Percentiles rank a stretch among this genome's conserved stretches.
phyloP scores from a whole-genome alignment of 192 early-diverging fungal species.

The Funneliformis mosseae region DNA sequence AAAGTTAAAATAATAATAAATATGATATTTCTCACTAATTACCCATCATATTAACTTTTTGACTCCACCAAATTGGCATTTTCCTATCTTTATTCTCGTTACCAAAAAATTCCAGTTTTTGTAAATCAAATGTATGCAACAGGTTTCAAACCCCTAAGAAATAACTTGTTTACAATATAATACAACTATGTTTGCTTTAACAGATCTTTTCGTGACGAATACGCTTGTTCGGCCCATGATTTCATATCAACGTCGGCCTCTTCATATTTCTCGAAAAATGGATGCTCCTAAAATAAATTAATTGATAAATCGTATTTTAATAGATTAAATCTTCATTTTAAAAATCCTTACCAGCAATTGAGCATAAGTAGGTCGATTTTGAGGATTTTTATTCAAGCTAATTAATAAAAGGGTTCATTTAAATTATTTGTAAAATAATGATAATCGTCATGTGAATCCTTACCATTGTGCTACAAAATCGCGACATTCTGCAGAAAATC shows the following conservation, averaged over 20 bases:
- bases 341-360: constrained; percentile 58
- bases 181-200: constrained; percentile 33
- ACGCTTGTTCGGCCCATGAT: constrained; percentile 71
- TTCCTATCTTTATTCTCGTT: neutral
- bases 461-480: constrained; percentile 83
- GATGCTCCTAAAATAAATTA: constrained; percentile 52
- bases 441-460: neutral
- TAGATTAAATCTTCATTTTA: neutral
- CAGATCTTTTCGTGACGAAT: constrained; percentile 39
- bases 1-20: neutral
- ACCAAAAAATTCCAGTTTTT: neutral
- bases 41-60: neutral
- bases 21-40: neutral
- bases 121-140: too few relatives aligned
- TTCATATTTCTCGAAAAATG: constrained; percentile 73
- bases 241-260: constrained; percentile 77
- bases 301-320: neutral
- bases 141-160: neutral
- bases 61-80: neutral
- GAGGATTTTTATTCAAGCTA: constrained; percentile 70
- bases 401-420: neutral
- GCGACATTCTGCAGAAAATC: constrained; percentile 68
- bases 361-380: constrained; percentile 72
- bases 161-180: constrained; percentile 3
- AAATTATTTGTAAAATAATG: neutral